A percentile compares a stretch with the other conserved stretches of the same genome.
Conservation (phyloP, 345 rosid species). For the Conringia planisiliqua region DNA sequence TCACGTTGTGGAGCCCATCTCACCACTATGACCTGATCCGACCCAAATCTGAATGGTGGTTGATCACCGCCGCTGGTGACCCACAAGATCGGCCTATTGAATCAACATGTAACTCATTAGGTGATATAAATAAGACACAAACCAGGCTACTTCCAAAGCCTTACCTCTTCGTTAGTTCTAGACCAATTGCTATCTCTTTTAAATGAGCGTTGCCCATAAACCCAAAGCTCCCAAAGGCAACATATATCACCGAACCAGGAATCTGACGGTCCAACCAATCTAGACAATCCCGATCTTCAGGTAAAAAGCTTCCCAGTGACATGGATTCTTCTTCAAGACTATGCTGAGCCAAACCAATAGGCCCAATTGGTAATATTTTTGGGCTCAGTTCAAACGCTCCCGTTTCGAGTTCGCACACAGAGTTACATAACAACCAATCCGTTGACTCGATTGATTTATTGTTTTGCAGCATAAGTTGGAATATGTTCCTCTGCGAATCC, state of each 20-base stretch:
- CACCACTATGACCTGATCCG: conserved; percentile 20
- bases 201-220: conserved; percentile 23
- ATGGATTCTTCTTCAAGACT: not conserved
- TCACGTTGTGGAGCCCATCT: conserved; percentile 47
- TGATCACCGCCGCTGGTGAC: conserved; percentile 13
- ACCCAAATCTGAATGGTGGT: not conserved
- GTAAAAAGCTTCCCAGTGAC: conserved; percentile 35
- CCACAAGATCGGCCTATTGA: conserved; percentile 33
- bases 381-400: conserved; percentile 22
- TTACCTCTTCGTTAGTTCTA: conserved; percentile 27
- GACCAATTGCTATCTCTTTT: conserved; percentile 40
- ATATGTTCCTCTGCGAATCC: conserved; percentile 28
- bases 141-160: not conserved
- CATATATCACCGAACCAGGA: conserved; percentile 37
- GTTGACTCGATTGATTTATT: conserved; percentile 5
- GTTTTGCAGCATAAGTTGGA: conserved; percentile 13
- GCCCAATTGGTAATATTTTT: conserved; percentile 34
- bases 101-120: not conserved
- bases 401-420: conserved; percentile 36
- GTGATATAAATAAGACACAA: not conserved
- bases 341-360: conserved; percentile 24
- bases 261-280: conserved; percentile 36
- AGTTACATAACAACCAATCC: conserved; percentile 48
- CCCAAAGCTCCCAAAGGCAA: conserved; percentile 46
- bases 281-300: conserved; percentile 36